phyloP scores from a whole-genome alignment of 1,284 basidiomycete species.

The Pisolithus thermaeus region DNA sequence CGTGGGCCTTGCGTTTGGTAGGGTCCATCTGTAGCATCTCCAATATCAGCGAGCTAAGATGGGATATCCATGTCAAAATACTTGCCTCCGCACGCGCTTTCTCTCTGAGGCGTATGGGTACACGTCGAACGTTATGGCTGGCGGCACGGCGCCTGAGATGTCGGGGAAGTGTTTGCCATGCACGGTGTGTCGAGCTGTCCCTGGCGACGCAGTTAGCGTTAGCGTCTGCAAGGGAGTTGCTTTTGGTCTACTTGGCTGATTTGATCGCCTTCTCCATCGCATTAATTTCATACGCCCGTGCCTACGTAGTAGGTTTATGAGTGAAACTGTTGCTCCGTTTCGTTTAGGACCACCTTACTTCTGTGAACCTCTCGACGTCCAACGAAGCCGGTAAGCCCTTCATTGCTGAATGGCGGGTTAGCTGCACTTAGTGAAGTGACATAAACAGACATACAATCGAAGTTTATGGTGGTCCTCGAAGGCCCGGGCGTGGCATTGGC shows the following conservation, averaged over 20 bases:
- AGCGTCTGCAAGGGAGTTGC: background rate
- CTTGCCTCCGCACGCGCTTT: conserved; percentile 78
- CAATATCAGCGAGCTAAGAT: conserved; percentile 1
- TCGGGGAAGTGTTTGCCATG: conserved; percentile 87
- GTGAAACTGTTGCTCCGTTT: background rate
- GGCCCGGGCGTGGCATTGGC: conserved; percentile 30
- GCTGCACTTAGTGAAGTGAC: background rate
- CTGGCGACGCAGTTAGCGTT: conserved; percentile 28
- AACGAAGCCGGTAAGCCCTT: conserved; percentile 66
- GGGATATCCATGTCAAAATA: background rate
- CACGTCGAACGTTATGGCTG: conserved; percentile 85
- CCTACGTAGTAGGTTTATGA: conserved; percentile 37
- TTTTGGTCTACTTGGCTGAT: conserved; percentile 53
- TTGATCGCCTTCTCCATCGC: conserved; percentile 86
- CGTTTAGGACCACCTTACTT: conserved; percentile 42
- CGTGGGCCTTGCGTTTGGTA: conserved; percentile 51
- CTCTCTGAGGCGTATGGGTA: conserved; percentile 74
- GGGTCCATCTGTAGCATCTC: conserved; percentile 64
- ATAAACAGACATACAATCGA: conserved; percentile 33
- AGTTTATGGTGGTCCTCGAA: conserved; percentile 31
- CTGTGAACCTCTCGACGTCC: conserved; percentile 82
- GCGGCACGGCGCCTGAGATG: conserved; percentile 87
- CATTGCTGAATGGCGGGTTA: conserved; percentile 35
- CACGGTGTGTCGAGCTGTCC: conserved; percentile 65
- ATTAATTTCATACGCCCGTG: conserved; percentile 80